phyloP scores from a whole-genome alignment of 2,329 filamentous ascomycete genomes.

The Trichoderma atrobrunneum region DNA sequence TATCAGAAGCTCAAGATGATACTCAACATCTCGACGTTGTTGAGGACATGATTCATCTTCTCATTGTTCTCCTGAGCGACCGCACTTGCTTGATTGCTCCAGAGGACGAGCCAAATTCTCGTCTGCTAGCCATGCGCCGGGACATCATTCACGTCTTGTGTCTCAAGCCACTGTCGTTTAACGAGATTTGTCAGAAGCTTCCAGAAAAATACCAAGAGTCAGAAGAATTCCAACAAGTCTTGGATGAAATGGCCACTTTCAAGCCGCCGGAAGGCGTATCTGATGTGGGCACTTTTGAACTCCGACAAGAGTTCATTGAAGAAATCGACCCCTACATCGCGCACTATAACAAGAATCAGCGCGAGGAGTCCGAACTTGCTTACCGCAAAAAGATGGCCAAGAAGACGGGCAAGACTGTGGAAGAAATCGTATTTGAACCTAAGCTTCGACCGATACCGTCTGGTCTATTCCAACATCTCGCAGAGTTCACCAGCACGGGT shows the following conservation, averaged over 20 bases:
- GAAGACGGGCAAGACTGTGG: slow-evolving; percentile 73
- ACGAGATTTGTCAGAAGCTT: slow-evolving; percentile 80
- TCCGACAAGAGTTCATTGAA: slow-evolving; percentile 81
- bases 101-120: slow-evolving; percentile 62
- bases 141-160: slow-evolving; percentile 93
- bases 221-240: slow-evolving; percentile 79
- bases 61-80: slow-evolving; percentile 89
- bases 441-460: slow-evolving; percentile 71
- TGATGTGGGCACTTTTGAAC: slow-evolving; percentile 90
- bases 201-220: slow-evolving; percentile 87
- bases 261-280: slow-evolving; percentile 86
- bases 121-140: slow-evolving; percentile 71
- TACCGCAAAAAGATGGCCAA: slow-evolving; percentile 86
- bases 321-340: slow-evolving; percentile 93
- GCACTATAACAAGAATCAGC: slow-evolving; percentile 94
- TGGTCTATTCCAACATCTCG: slow-evolving; percentile 73
- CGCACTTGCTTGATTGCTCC: slow-evolving; percentile 72
- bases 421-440: slow-evolving; percentile 90
- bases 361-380: slow-evolving; percentile 88
- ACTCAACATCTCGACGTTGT: slow-evolving; percentile 85
- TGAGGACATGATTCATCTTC: slow-evolving; percentile 91
- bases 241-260: slow-evolving; percentile 86
- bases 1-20: slow-evolving; percentile 76
- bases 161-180: slow-evolving; percentile 94
- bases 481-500: slow-evolving; percentile 76